Conservation (phyloP, 257 asterid genomes). For the Nicotiana sylvestris region DNA sequence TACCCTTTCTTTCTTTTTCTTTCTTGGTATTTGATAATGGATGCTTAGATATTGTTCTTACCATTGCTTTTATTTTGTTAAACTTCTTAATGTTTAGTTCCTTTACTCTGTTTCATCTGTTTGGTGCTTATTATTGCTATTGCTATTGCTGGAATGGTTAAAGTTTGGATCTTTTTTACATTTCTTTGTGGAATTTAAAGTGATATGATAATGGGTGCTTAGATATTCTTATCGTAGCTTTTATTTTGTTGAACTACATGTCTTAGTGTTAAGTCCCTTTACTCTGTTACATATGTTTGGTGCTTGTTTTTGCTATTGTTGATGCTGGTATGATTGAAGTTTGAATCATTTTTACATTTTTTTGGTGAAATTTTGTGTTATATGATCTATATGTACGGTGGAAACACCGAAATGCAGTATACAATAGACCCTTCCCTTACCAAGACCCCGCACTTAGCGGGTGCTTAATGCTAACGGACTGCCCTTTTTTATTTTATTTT, state of each 20-base stretch:
- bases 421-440: no score
- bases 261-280: no score
- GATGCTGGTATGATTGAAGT: background rate
- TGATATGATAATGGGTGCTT: no score
- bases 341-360: background rate
- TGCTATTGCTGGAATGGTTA: background rate
- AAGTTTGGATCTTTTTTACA: background rate
- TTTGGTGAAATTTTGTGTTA: background rate
- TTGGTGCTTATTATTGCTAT: background rate
- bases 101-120: background rate
- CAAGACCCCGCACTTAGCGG: no score
- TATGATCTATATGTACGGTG: background rate
- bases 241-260: no score
- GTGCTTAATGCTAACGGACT: no score
- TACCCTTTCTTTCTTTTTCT: background rate
- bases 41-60: background rate
- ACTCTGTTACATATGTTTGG: background rate
- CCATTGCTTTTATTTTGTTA: no score
- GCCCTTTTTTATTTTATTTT: no score
- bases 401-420: no score
- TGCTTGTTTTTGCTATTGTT: background rate
- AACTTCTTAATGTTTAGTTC: background rate
- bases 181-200: background rate
- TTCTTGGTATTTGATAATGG: background rate
- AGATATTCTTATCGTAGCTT: no score